Percentiles rank a stretch among this genome's conserved stretches.
These are phyloP conservation scores for Dothideomycetes sp. DNA, from an alignment of 2,329 filamentous ascomycete genomes.

Conservation along the genomic window DNA sequence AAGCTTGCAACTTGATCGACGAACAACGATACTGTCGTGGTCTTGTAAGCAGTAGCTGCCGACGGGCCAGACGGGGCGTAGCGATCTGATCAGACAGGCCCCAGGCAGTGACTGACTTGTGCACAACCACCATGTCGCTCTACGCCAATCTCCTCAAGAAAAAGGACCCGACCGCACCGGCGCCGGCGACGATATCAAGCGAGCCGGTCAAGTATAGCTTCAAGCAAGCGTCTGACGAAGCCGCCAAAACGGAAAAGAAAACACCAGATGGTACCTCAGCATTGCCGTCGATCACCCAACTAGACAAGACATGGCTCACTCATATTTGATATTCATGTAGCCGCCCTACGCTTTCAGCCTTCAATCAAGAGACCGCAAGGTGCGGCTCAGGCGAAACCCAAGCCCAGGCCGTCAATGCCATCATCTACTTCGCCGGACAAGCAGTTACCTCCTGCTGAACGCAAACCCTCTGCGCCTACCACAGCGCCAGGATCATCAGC, in stretches of 20 bases:
- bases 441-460: conserved; percentile 10
- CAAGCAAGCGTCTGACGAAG: conserved; percentile 40
- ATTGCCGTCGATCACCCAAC: conserved; percentile 13
- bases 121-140: conserved; percentile 41
- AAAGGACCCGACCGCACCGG: conserved; percentile 32
- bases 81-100: too few species aligned
- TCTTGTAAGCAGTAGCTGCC: too few species aligned
- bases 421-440: conserved; percentile 15
- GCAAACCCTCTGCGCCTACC: background rate
- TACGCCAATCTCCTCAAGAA: conserved; percentile 65
- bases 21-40: too few species aligned
- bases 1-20: too few species aligned
- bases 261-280: conserved; percentile 49
- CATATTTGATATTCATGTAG: conserved; percentile 29
- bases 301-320: conserved; percentile 35
- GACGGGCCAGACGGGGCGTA: too few species aligned
- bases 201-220: conserved; percentile 68
- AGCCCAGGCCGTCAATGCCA: conserved; percentile 31
- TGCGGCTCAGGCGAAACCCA: conserved; percentile 50
- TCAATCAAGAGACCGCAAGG: conserved; percentile 62
- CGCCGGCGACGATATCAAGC: conserved; percentile 59
- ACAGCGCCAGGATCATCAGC: background rate
- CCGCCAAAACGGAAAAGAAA: conserved; percentile 45
- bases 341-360: conserved; percentile 74
- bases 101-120: too few species aligned